These are phyloP conservation scores for Thalassiosira hispida DNA, from an alignment of 352 stramenopile genomes.

Conservation along the genomic window DNA sequence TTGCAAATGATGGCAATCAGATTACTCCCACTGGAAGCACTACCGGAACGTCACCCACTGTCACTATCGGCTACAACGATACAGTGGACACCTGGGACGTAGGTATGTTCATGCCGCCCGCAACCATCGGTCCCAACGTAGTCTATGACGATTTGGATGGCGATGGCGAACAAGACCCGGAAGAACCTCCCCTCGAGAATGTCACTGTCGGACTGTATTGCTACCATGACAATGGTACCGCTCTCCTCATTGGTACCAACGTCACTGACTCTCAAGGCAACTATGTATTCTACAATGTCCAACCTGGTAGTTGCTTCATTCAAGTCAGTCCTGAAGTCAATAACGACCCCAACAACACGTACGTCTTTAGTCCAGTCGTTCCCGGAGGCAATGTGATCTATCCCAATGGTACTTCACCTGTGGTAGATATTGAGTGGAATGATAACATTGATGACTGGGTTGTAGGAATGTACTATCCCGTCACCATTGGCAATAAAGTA, in stretches of 20 bases:
- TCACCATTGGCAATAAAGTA: slow-evolving; percentile 47
- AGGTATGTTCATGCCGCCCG: slow-evolving; percentile 14
- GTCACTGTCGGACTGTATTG: slow-evolving; percentile 19
- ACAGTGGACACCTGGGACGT: slow-evolving; percentile 11
- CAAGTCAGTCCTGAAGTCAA: slow-evolving; percentile 23
- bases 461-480: slow-evolving; percentile 41
- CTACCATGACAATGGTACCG: slow-evolving; percentile 15
- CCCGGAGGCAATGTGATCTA: slow-evolving; percentile 38
- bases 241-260: neutral
- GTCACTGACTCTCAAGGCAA: slow-evolving; percentile 27
- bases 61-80: slow-evolving; percentile 4
- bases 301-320: slow-evolving; percentile 31
- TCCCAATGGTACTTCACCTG: slow-evolving; percentile 40
- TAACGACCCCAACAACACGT: slow-evolving; percentile 5
- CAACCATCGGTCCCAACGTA: slow-evolving; percentile 41
- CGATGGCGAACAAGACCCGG: slow-evolving; percentile 31
- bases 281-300: slow-evolving; percentile 30
- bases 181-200: slow-evolving; percentile 20
- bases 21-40: slow-evolving; percentile 1
- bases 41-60: slow-evolving; percentile 4
- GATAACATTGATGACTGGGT: slow-evolving; percentile 30
- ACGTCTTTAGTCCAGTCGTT: slow-evolving; percentile 42
- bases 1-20: slow-evolving; percentile 26
- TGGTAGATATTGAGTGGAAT: slow-evolving; percentile 23
- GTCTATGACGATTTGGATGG: slow-evolving; percentile 46